Conservation (phyloP, 2,329 filamentous ascomycete genomes). For the Fusarium subglutinans region DNA sequence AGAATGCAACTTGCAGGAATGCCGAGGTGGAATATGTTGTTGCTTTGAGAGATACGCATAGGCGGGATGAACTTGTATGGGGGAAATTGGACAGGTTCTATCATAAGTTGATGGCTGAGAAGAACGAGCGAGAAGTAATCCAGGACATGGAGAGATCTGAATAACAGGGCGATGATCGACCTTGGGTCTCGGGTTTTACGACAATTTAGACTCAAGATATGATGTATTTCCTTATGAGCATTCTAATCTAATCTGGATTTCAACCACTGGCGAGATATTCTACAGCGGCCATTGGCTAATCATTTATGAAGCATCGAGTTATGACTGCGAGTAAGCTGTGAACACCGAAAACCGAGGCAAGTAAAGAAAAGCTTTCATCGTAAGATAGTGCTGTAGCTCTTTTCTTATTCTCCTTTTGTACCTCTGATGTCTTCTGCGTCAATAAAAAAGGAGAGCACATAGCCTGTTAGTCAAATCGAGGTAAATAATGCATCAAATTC, state of each 20-base stretch:
- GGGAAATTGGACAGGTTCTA: background rate
- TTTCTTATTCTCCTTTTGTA: too few relatives aligned
- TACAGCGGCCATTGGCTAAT: background rate
- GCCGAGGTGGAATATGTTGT: background rate
- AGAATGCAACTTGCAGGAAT: background rate
- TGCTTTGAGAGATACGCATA: background rate
- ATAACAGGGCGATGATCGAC: background rate
- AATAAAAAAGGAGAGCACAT: background rate
- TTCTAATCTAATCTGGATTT: background rate
- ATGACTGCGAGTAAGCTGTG: background rate
- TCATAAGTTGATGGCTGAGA: background rate
- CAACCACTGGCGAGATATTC: background rate
- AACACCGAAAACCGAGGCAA: background rate
- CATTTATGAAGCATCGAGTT: too few relatives aligned
- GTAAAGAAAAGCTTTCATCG: background rate
- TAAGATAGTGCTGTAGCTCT: background rate
- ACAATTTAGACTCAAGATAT: background rate
- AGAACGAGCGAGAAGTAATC: rapidly evolving
- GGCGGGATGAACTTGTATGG: background rate
- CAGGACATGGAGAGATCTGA: rapidly evolving
- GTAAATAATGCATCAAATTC: too few relatives aligned
- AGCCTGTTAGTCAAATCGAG: too few relatives aligned
- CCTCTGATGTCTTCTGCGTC: background rate
- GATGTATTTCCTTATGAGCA: background rate
- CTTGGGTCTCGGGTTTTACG: too few relatives aligned